Conservation (phyloP, 2,329 filamentous ascomycete species). For the Penicillium sp. region DNA sequence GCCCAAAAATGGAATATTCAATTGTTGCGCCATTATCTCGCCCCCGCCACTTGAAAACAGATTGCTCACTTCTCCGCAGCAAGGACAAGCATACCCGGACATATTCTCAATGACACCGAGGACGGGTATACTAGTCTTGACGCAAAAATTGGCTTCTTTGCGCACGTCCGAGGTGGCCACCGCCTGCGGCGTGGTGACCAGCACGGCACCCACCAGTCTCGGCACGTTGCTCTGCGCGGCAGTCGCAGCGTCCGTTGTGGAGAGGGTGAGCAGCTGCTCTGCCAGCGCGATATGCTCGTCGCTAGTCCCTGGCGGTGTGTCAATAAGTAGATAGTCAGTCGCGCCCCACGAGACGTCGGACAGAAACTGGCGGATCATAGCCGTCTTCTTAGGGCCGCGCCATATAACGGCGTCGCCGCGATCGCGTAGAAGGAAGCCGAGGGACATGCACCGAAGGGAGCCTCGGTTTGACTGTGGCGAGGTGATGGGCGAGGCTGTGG, state of each 20-base stretch:
- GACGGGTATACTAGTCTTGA: conserved; percentile 73
- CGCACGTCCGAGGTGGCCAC: conserved; percentile 90
- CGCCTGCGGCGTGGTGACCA: conserved; percentile 94
- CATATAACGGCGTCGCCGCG: conserved; percentile 92
- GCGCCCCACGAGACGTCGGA: conserved; percentile 83
- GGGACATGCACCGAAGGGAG: conserved; percentile 70
- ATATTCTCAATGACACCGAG: conserved; percentile 96
- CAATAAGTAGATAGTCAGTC: conserved; percentile 88
- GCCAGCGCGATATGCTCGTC: conserved; percentile 96
- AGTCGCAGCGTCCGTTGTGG: conserved; percentile 27
- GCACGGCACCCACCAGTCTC: conserved; percentile 79
- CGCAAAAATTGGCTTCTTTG: conserved; percentile 91
- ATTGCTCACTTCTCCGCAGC: conserved; percentile 79
- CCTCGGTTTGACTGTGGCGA: conserved; percentile 29
- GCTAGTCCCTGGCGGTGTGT: conserved; percentile 92
- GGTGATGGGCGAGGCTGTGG: conserved; percentile 9
- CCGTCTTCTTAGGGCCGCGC: conserved; percentile 97
- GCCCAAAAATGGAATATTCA: conserved; percentile 78
- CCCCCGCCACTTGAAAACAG: conserved; percentile 91
- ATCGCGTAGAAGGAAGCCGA: conserved; percentile 82
- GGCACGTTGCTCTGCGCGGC: conserved; percentile 37
- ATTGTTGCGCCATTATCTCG: conserved; percentile 81
- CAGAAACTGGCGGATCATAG: conserved; percentile 96
- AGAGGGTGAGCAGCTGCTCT: conserved; percentile 67
- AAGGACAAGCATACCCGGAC: conserved; percentile 57